Evolutionary conservation across 495 filamentous ascomycete species (phyloP).

Genomic region (Tuber borchii): DNA sequence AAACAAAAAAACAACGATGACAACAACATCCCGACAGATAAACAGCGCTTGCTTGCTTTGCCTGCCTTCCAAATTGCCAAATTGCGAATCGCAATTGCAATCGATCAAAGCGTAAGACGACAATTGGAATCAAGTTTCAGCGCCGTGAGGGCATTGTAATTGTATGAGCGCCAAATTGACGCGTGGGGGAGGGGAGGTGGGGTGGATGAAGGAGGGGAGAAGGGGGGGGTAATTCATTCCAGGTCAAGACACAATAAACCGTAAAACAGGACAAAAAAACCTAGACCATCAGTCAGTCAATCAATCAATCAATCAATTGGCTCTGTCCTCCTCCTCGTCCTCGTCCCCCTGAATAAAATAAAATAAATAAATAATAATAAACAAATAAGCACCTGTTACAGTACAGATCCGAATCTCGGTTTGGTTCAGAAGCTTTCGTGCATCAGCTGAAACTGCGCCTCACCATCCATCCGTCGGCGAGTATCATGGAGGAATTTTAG

Average conservation of each 20-base stretch:
- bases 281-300: not conserved
- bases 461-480: not conserved
- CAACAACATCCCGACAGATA: slow-evolving; percentile 19
- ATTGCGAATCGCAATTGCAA: slow-evolving; percentile 4
- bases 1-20: slow-evolving; percentile 10
- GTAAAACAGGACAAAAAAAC: not conserved
- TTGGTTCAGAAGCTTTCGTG: not conserved
- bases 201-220: not conserved
- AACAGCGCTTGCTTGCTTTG: not conserved
- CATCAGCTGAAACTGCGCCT: slow-evolving; percentile 2
- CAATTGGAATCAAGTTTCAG: slow-evolving; percentile 5
- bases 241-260: not conserved
- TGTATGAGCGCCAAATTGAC: not conserved
- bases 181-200: not conserved
- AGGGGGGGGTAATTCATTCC: not conserved
- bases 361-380: not conserved
- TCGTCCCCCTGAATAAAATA: not conserved
- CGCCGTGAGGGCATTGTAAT: not conserved
- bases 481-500: not conserved
- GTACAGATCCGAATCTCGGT: not conserved
- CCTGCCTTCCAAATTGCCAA: not conserved
- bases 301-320: not conserved
- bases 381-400: not conserved
- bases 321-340: not conserved
- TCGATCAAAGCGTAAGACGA: slow-evolving; percentile 1